phyloP scores from a whole-genome alignment of 2,329 filamentous ascomycete genomes.

The Incumbomyces delicatus region DNA sequence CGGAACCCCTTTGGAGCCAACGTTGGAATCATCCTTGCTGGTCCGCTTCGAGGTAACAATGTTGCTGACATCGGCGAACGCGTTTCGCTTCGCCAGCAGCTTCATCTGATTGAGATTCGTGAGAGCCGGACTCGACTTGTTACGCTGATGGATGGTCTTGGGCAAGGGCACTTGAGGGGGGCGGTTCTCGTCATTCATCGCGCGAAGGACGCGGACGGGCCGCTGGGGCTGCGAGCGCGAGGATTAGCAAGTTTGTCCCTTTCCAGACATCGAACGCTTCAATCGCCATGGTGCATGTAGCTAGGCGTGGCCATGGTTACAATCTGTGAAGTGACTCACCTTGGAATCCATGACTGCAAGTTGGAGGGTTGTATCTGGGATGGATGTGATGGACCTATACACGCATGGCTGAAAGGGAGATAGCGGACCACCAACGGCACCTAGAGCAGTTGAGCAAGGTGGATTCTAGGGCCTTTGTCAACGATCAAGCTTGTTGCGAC shows the following conservation, averaged over 20 bases:
- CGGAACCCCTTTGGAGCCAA: constrained; percentile 38
- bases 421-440: background rate
- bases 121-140: constrained; percentile 65
- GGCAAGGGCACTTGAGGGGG: constrained; percentile 37
- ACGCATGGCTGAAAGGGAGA: background rate
- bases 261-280: background rate
- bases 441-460: background rate
- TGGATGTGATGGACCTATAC: background rate
- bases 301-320: background rate
- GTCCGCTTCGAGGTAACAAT: constrained; percentile 33
- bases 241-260: constrained; percentile 14
- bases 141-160: constrained; percentile 63
- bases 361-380: background rate
- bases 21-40: constrained; percentile 48
- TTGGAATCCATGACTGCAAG: constrained; percentile 20
- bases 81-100: constrained; percentile 61
- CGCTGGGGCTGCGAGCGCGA: constrained; percentile 54
- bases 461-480: too few relatives aligned
- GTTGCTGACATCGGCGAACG: constrained; percentile 76
- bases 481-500: background rate
- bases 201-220: constrained; percentile 48
- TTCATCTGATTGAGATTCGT: constrained; percentile 50
- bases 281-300: background rate
- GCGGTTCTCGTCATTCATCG: constrained; percentile 62
- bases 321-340: constrained; percentile 9